phyloP scores from a whole-genome alignment of 2,329 filamentous ascomycete genomes.

The Drechslera avenae region DNA sequence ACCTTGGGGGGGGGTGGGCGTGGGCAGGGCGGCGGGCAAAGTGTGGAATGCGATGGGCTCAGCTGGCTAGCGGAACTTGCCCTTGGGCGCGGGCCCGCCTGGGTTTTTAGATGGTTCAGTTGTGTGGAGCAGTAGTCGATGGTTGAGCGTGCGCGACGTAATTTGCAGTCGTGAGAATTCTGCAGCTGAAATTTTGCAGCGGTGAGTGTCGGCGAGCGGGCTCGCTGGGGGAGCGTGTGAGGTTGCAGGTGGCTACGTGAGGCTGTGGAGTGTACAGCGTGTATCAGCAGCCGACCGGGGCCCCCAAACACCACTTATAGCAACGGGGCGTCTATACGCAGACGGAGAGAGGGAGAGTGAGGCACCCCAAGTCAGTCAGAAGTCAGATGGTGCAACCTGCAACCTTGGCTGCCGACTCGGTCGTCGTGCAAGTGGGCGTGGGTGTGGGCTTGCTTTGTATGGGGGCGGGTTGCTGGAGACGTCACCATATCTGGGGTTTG shows the following conservation, averaged over 20 bases:
- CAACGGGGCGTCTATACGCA: conserved; percentile 12
- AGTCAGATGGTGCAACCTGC: conserved; percentile 17
- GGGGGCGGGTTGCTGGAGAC: conserved; percentile 13
- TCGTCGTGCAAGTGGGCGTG: conserved; percentile 3
- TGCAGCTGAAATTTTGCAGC: conserved; percentile 29
- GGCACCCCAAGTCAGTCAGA: too few species aligned
- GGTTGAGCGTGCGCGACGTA: conserved; percentile 22
- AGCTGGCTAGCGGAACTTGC: conserved; percentile 22
- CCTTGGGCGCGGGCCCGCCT: conserved; percentile 4
- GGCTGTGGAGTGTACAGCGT: conserved; percentile 22
- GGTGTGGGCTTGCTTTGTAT: conserved; percentile 13
- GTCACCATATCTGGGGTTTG: conserved; percentile 19
- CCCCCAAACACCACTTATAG: conserved; percentile 10
- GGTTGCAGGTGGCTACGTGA: conserved; percentile 23
- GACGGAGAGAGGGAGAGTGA: too few species aligned
- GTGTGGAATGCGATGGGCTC: conserved; percentile 12
- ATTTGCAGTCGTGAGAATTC: conserved; percentile 23
- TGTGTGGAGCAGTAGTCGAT: conserved; percentile 19
- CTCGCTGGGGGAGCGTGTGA: not conserved
- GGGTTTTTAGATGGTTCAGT: conserved; percentile 11
- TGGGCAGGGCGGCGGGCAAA: conserved; percentile 5
- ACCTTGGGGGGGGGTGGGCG: not conserved
- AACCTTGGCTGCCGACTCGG: not conserved
- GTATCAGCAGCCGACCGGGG: conserved; percentile 16
- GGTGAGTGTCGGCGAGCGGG: conserved; percentile 30